Conservation (phyloP, 495 filamentous ascomycete species). For the Daldinia caldariorum region DNA sequence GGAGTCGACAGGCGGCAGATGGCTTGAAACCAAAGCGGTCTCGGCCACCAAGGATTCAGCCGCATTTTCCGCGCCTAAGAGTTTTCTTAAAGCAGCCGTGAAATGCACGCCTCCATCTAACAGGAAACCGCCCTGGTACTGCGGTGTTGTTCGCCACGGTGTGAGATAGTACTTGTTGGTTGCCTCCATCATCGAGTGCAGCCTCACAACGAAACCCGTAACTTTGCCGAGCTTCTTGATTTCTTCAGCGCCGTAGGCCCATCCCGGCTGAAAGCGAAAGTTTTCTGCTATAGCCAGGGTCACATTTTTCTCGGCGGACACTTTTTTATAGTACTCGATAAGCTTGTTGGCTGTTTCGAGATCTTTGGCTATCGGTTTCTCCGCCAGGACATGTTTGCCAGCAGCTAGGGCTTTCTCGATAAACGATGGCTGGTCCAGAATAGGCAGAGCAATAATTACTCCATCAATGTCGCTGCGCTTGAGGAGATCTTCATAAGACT, state of each 20-base stretch:
- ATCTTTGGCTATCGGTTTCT: slow-evolving; percentile 82
- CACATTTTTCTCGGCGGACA: slow-evolving; percentile 55
- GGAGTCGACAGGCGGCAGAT: slow-evolving; percentile 81
- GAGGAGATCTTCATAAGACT: slow-evolving; percentile 69
- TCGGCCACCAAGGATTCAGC: slow-evolving; percentile 66
- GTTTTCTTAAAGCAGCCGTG: slow-evolving; percentile 67
- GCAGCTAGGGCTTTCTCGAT: slow-evolving; percentile 70
- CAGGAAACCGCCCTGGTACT: slow-evolving; percentile 80
- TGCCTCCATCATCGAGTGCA: slow-evolving; percentile 62
- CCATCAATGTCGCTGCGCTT: slow-evolving; percentile 70
- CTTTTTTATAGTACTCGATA: slow-evolving; percentile 66
- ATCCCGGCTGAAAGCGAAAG: slow-evolving; percentile 71
- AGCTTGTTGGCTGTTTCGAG: slow-evolving; percentile 69
- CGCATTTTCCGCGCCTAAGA: slow-evolving; percentile 65
- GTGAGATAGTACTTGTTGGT: slow-evolving; percentile 66
- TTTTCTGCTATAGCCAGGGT: slow-evolving; percentile 80
- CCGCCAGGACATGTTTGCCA: slow-evolving; percentile 82
- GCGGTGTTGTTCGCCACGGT: slow-evolving; percentile 75
- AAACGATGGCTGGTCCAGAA: slow-evolving; percentile 64
- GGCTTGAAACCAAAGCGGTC: slow-evolving; percentile 63
- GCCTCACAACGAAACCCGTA: slow-evolving; percentile 68
- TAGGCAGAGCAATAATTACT: slow-evolving; percentile 77
- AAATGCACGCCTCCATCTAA: slow-evolving; percentile 82
- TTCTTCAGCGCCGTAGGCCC: slow-evolving; percentile 64
- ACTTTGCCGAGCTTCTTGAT: slow-evolving; percentile 70